Base-by-base conservation (phyloP, 2,329 filamentous ascomycete genomes). In the Phialocephala sp. region DNA sequence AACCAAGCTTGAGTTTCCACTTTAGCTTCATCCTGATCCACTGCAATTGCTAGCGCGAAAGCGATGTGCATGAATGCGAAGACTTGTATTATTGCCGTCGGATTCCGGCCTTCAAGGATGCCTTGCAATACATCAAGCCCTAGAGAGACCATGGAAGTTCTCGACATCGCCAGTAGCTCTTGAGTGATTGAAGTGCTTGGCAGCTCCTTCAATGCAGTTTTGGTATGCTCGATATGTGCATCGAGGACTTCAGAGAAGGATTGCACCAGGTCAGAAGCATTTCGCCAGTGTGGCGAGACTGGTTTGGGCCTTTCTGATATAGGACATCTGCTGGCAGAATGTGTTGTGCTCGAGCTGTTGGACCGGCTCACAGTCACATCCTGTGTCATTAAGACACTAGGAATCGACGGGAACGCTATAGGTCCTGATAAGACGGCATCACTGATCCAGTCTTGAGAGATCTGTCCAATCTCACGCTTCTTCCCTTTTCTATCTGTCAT, bases 31-130 rank as follows among this genome's bases (percentile, higher is more conserved):
- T 71, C 65, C 27, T 68, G 58, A 22, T 73, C 66, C 5, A 69
- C 62, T 6, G 68, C 67, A 45, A 73, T 69, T 2, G 68, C 67
- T 18, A 69, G 61, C 11, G 72, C 72, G 54, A 69, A 74, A 22
- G 71, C 72, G 8, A 74, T 62, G 66, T 74, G 72, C 14, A 71
- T 72, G 24, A 73, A 73, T 4, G 72, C 69, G 60, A 73, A 74
- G 14, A 71, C 62, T 52, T 71, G 67, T 12, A 73, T 65, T 22
- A 72, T 68, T 11, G 72, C 66, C 12, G 69, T 71, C 39, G 72
- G 72, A 37, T 69, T 68, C 36, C 71, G 65, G n/a, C 69, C 70
- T 60, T 72, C 70, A 12, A 74, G 66, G 35, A 73, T 68, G 0
- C 66, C 69, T 24, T 65, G 66, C 11, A 74, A 57, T 4, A 68